phyloP scores from a whole-genome alignment of 352 stramenopile species.

The Phytophthora crassamura region DNA sequence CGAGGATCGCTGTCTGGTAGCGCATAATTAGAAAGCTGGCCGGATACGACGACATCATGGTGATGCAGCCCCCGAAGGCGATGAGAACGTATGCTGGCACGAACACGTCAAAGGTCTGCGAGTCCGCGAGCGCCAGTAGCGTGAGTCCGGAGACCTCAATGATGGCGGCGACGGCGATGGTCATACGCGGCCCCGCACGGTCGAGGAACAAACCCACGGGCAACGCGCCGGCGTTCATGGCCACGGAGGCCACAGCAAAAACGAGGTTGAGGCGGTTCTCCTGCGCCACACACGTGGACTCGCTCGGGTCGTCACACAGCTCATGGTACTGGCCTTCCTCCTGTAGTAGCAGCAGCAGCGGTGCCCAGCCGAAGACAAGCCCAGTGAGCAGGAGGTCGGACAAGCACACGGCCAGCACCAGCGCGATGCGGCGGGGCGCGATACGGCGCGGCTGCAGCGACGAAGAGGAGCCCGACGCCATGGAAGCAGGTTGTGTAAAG shows the following conservation, averaged over 20 bases:
- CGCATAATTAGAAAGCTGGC: slow-evolving; percentile 77
- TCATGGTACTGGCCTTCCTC: slow-evolving; percentile 86
- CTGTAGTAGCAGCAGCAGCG: slow-evolving; percentile 83
- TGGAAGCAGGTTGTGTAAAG: slow-evolving; percentile 7
- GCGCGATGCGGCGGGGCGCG: slow-evolving; percentile 54
- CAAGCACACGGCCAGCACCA: slow-evolving; percentile 72
- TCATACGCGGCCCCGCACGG: slow-evolving; percentile 63
- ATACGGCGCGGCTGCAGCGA: slow-evolving; percentile 29
- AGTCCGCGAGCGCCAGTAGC: slow-evolving; percentile 79
- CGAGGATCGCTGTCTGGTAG: slow-evolving; percentile 80
- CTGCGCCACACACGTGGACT: slow-evolving; percentile 62
- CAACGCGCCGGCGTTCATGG: slow-evolving; percentile 79
- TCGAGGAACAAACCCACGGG: slow-evolving; percentile 86
- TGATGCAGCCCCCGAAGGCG: slow-evolving; percentile 76
- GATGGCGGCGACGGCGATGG: slow-evolving; percentile 54
- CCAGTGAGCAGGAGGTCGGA: slow-evolving; percentile 89
- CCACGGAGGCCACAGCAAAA: slow-evolving; percentile 81
- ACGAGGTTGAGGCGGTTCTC: slow-evolving; percentile 91
- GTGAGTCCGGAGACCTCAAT: slow-evolving; percentile 76
- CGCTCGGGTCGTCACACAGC: slow-evolving; percentile 52
- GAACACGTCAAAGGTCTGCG: slow-evolving; percentile 78
- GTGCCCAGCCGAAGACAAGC: slow-evolving; percentile 88
- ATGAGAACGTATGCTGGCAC: slow-evolving; percentile 72
- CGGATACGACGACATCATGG: slow-evolving; percentile 84
- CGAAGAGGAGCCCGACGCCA: slow-evolving; percentile 7